phyloP scores from a whole-genome alignment of 345 rosid species.

The Citropsis articulata region DNA sequence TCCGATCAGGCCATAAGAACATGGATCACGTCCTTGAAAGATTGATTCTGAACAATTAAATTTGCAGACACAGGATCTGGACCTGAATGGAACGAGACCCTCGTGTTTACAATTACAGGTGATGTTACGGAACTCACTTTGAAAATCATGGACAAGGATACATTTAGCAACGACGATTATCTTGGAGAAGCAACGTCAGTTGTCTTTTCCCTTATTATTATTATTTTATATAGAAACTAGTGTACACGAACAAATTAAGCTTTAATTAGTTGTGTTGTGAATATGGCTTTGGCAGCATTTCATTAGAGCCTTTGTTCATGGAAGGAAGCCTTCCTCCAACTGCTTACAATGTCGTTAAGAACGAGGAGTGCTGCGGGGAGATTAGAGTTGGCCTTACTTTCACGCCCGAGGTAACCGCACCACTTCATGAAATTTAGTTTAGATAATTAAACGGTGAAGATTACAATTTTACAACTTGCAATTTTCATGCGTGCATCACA shows the following conservation, averaged over 20 bases:
- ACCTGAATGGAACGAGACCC: constrained; percentile 39
- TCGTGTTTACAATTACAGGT: constrained; percentile 24
- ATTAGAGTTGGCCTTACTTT: constrained; percentile 33
- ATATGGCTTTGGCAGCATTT: constrained; percentile 24
- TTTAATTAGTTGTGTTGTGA: neutral
- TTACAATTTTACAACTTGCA: neutral
- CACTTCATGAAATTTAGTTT: neutral
- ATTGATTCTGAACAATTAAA: neutral
- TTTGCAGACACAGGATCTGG: constrained; percentile 18
- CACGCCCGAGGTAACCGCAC: constrained; percentile 22
- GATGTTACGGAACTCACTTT: constrained; percentile 20
- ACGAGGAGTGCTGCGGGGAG: constrained; percentile 28
- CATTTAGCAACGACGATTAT: constrained; percentile 23
- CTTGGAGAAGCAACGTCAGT: constrained; percentile 33
- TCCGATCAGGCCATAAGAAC: no score
- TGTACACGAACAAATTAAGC: neutral
- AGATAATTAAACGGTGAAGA: neutral
- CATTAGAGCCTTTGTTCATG: constrained; percentile 26
- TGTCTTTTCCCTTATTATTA: no score
- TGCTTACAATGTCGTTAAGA: constrained; percentile 30
- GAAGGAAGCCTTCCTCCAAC: constrained; percentile 32
- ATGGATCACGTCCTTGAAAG: no score
- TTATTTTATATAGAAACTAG: neutral
- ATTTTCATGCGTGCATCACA: no score
- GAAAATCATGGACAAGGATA: constrained; percentile 30